phyloP scores from a whole-genome alignment of 768 basidiomycete genomes.

The Naganishia onofrii region DNA sequence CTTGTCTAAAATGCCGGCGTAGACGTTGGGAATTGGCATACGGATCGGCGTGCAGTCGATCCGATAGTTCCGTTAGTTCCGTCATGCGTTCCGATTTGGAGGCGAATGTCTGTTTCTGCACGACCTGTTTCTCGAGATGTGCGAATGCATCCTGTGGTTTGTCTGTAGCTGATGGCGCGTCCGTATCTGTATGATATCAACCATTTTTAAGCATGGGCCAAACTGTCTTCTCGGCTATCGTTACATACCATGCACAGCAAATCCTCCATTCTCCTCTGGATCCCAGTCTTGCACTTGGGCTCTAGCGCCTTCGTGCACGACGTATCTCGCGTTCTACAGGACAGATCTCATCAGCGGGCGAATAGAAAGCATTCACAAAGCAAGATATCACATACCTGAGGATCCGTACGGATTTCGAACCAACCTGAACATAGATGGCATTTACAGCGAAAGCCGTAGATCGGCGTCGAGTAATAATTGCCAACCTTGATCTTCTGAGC shows the following conservation, averaged over 20 bases:
- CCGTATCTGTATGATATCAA: constrained; percentile 60
- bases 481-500: constrained; percentile 98
- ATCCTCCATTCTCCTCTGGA: constrained; percentile 92
- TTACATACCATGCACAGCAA: constrained; percentile 70
- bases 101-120: constrained; percentile 68
- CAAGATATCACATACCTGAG: constrained; percentile 63
- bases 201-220: no score
- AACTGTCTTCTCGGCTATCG: background rate
- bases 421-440: constrained; percentile 93
- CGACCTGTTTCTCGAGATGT: constrained; percentile 82
- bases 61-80: constrained; percentile 70
- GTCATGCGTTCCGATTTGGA: constrained; percentile 78
- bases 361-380: background rate
- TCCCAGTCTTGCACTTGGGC: constrained; percentile 96
- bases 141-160: constrained; percentile 75
- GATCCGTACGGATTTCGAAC: constrained; percentile 98
- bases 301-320: constrained; percentile 86
- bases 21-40: constrained; percentile 72
- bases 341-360: background rate
- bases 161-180: constrained; percentile 57
- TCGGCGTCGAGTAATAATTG: constrained; percentile 88
- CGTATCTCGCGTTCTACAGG: constrained; percentile 84
- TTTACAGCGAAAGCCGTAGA: constrained; percentile 94
- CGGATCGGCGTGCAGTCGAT: constrained; percentile 79
- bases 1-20: constrained; percentile 77